Conservation (phyloP, 1,284 basidiomycete species). For the Phaffia rhodozyma region DNA sequence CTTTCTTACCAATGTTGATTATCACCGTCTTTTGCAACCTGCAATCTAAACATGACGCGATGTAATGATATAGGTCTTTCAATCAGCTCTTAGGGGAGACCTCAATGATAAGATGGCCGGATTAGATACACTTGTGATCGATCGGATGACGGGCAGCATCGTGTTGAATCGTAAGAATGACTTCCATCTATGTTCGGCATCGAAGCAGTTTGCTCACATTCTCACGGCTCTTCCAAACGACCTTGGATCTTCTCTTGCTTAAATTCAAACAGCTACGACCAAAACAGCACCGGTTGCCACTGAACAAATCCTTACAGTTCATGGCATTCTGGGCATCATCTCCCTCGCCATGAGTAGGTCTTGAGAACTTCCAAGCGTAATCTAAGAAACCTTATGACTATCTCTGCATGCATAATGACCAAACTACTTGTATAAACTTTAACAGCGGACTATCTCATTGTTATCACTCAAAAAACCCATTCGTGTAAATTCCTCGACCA, state of each 20-base stretch:
- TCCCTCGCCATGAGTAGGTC: conserved; percentile 69
- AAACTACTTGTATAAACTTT: background rate
- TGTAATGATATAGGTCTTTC: background rate
- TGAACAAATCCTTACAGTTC: conserved; percentile 43
- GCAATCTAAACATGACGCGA: conserved; percentile 33
- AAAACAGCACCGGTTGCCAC: conserved; percentile 32
- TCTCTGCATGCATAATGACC: conserved; percentile 27
- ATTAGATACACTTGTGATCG: conserved; percentile 36
- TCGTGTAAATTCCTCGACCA: conserved; percentile 69
- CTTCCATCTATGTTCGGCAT: background rate
- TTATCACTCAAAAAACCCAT: conserved; percentile 69
- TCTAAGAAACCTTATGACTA: conserved; percentile 16
- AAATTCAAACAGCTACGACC: conserved; percentile 21
- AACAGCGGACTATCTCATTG: conserved; percentile 81
- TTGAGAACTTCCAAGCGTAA: background rate
- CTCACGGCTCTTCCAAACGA: background rate
- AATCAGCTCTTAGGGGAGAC: conserved; percentile 14
- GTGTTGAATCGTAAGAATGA: conserved; percentile 32
- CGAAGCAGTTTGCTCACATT: background rate
- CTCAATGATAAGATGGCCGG: conserved; percentile 30
- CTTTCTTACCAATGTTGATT: background rate
- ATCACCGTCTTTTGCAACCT: background rate
- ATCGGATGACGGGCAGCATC: conserved; percentile 34
- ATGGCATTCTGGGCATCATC: conserved; percentile 77
- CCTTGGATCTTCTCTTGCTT: background rate